phyloP scores from a whole-genome alignment of 2,329 filamentous ascomycete genomes.

The Fusarium transvaalense region DNA sequence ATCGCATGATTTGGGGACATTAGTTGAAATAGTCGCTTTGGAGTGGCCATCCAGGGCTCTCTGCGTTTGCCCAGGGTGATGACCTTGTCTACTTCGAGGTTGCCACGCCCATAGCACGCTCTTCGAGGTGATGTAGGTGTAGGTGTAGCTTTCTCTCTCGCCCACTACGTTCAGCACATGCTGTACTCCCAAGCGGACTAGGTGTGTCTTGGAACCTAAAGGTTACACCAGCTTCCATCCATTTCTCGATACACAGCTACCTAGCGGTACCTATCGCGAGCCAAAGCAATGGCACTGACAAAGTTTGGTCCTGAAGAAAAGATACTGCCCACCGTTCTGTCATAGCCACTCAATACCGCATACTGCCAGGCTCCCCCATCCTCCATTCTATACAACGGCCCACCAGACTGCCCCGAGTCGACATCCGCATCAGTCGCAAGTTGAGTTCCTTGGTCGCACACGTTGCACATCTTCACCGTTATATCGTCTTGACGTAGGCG shows the following conservation, averaged over 20 bases:
- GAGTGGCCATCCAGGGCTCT: too few species aligned
- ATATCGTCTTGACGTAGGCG: constrained; percentile 5
- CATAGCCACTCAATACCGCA: background rate
- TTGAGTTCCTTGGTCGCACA: background rate
- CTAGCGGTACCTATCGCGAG: background rate
- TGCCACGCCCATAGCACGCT: background rate
- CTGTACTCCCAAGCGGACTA: too few species aligned
- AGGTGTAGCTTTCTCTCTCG: background rate
- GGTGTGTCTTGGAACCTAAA: too few species aligned
- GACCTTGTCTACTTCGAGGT: background rate
- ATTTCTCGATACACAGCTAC: background rate
- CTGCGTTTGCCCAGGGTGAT: background rate
- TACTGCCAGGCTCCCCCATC: constrained; percentile 9
- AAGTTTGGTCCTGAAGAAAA: constrained; percentile 2
- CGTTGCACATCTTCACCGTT: background rate
- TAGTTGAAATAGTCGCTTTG: background rate
- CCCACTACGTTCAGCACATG: too few species aligned
- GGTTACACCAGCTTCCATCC: too few species aligned
- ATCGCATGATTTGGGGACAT: background rate
- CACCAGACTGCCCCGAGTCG: constrained; percentile 10
- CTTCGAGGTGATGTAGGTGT: background rate
- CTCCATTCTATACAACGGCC: constrained; percentile 10
- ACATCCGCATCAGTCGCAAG: constrained; percentile 15
- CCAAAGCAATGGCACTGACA: background rate
- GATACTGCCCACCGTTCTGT: background rate